phyloP scores from a whole-genome alignment of 179 eudicot genomes.

The Sideroxylon spinosum region DNA sequence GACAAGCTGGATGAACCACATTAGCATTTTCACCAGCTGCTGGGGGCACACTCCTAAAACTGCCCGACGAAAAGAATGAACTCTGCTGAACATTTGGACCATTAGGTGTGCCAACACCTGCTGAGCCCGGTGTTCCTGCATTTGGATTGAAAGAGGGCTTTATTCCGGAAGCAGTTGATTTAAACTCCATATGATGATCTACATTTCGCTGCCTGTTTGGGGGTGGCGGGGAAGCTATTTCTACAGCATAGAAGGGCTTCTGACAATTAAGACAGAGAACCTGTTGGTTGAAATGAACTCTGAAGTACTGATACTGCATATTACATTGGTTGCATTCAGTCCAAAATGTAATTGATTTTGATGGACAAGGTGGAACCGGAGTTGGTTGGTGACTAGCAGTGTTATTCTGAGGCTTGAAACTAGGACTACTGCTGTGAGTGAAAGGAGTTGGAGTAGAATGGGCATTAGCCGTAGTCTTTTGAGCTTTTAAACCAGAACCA shows the following conservation, averaged over 20 bases:
- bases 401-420: too few species aligned
- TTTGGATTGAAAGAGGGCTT: conserved; percentile 15
- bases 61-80: conserved; percentile 45
- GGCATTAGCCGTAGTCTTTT: conserved; percentile 19
- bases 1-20: conserved; percentile 61
- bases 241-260: conserved; percentile 43
- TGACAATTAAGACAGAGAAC: conserved; percentile 53
- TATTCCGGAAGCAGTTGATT: conserved; percentile 1
- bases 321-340: conserved; percentile 57
- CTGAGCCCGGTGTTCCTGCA: conserved; percentile 15
- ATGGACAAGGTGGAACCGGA: conserved; percentile 26
- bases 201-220: conserved; percentile 33
- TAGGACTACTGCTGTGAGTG: too few species aligned
- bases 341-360: conserved; percentile 51
- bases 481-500: conserved; percentile 31
- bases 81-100: conserved; percentile 38
- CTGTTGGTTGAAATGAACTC: conserved; percentile 46
- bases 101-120: conserved; percentile 1
- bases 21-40: conserved; percentile 55
- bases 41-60: conserved; percentile 14
- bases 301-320: conserved; percentile 62
- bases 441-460: conserved; percentile 20
- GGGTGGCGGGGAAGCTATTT: conserved; percentile 21
- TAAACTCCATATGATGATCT: conserved; percentile 23
- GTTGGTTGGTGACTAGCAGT: background rate